Conservation (phyloP, 163 green algal species). For the Coccomyxa subellipsoidea region DNA sequence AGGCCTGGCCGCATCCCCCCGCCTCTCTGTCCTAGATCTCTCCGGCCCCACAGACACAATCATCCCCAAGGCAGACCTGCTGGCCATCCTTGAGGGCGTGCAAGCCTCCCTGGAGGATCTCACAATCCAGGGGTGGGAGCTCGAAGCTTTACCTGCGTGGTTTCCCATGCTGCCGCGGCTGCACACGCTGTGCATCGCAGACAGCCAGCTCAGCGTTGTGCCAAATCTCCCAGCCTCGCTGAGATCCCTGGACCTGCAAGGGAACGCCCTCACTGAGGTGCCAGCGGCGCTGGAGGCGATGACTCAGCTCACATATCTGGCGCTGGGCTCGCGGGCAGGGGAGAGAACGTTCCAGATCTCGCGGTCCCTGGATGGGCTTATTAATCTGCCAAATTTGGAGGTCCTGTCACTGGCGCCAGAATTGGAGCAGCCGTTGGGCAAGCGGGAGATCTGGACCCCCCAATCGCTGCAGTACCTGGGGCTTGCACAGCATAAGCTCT, state of each 20-base stretch:
- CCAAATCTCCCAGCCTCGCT: neutral
- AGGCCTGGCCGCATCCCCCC: neutral
- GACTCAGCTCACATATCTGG: neutral
- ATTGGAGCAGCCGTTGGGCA: too few relatives aligned
- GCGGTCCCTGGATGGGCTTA: neutral
- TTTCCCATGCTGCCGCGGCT: neutral
- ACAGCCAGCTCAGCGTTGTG: neutral
- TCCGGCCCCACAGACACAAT: neutral
- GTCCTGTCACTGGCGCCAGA: neutral
- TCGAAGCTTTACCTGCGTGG: neutral
- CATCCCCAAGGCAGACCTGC: neutral
- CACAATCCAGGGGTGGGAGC: neutral
- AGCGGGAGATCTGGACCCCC: neutral
- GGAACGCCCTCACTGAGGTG: neutral
- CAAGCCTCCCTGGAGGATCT: neutral
- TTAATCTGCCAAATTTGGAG: neutral
- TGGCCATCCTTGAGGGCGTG: neutral
- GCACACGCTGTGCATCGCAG: neutral
- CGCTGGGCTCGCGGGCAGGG: neutral
- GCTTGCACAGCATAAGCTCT: neutral
- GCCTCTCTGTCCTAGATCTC: neutral
- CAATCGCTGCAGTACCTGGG: neutral
- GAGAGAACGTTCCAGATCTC: neutral
- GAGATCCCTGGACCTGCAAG: neutral
- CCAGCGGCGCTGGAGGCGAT: neutral